phyloP scores from a whole-genome alignment of 169 alveolate species.

The Eimeria zaria region DNA sequence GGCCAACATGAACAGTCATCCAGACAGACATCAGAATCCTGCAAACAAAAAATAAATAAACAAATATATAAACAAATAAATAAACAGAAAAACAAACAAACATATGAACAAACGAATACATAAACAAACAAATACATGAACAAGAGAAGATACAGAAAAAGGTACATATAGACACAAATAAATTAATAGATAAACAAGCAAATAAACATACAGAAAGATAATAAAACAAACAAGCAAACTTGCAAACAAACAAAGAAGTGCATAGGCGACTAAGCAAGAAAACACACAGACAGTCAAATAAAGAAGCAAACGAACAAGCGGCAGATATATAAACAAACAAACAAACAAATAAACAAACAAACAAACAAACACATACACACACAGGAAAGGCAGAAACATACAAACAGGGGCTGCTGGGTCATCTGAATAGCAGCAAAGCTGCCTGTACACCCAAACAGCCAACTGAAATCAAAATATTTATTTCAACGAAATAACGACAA shows the following conservation, averaged over 20 bases:
- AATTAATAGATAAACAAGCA: neutral
- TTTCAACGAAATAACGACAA: too few species aligned
- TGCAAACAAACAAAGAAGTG: neutral
- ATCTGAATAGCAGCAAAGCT: too few species aligned
- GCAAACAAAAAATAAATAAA: neutral
- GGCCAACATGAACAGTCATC: slow-evolving; percentile 83
- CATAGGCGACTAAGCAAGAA: neutral
- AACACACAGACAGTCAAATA: neutral
- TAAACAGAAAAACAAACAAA: neutral
- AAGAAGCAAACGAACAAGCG: neutral
- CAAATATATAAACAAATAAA: neutral
- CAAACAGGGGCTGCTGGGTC: neutral
- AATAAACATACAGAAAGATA: neutral
- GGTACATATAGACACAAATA: neutral
- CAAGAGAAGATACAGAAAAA: too few species aligned
- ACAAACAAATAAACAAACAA: neutral
- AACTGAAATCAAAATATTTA: too few species aligned
- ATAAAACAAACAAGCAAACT: neutral
- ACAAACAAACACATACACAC: neutral
- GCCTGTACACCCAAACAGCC: too few species aligned
- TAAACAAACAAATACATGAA: neutral
- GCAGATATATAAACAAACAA: neutral
- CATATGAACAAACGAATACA: neutral
- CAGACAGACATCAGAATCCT: slow-evolving; percentile 63
- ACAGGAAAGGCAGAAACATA: neutral